Evolutionary conservation across 495 filamentous ascomycete genomes (phyloP), one percentile per base, ranked within the genome.

Genomic region (Lentithecium fluviatile): DNA sequence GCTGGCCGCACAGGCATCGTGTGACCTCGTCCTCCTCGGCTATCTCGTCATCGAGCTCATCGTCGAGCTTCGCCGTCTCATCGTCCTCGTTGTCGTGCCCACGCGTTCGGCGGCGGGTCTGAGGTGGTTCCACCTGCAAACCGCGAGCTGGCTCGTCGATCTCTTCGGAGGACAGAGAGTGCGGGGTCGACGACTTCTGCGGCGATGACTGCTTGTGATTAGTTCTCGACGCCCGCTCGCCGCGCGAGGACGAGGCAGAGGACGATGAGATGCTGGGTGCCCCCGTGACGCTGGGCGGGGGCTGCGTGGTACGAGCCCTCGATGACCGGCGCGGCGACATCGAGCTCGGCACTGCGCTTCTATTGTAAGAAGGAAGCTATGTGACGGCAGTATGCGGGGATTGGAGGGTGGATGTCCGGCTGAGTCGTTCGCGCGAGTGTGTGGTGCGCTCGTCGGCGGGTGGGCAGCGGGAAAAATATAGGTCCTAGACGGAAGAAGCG

Each of bases 21-120:
- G 95, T 96, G 46, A 93, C 82, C 73, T 95, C 90, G 69, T 98
- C 92, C 68, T 96, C 93, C 29, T 91, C 89, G 36, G 81, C 83
- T 55, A 75, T 74, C 38, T 75, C 77, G 60, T 86, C 83, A 40
- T 83, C 78, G 34, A 80, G 71, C 50, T 78, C 72, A 54, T 83
- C 79, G 48, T 83, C 79, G 45, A 75, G 64, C 47, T 82, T 81
- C 38, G 73, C 66, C 53, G 71, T 52, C 40, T 83, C 83, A 21
- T 85, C 80, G 52, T 82, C 78, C 47, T 85, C 83, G 38, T 83
- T 81, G 53, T 78, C 80, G 69, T 83, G 84, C 65, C 79, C 79
- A 72, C 88, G 88, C 70, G 86, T 86, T 65, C 82, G 81, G 71
- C 88, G 85, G 54, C 88, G 86, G 66, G 82, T 89, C 74, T 84